Base-by-base conservation (phyloP, 495 filamentous ascomycete species). In the Xylaria curta region DNA sequence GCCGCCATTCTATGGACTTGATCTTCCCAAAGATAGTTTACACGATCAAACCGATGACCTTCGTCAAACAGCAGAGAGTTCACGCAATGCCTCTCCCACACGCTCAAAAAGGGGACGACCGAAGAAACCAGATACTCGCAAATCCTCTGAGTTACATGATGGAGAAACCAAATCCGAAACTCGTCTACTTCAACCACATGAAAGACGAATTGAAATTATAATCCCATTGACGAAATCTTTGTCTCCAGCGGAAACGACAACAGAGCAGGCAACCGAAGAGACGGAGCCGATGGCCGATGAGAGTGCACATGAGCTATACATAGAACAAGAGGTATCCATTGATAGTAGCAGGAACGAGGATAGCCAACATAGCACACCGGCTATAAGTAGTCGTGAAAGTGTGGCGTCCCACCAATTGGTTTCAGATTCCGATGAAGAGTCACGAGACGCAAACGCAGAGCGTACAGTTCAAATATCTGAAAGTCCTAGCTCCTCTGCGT, bases 161-260 rank as follows among this genome's bases (percentile, higher is more conserved):
- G 26, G 26, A 44, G 53, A 62, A 9, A 13, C 46, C 15, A 44
- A 36, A n/a, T 7, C 1, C 40, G 40, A 59, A 60, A 1, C 4
- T 4, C 69, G n/a, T 38, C 0, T 31, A 40, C 62, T 66, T 44
- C 13, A 60, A 66, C 19, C 33, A 38, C 15, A 64, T 53, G 49
- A 66, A 60, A 60, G 53, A 31, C 56, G 69, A 13, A 71, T 71
- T 31, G 69, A 71, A 51, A 54, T 71, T 21, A 21, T 72, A 21
- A 68, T 67, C 17, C 70, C 70, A 31, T 68, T 68, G 44, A 61
- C 42, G 54, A 68, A 56, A 46, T 12, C 21, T 26, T 38, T 62
- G n/a, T 46, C 24, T 7, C 24, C 64, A 66, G 5, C 40, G 24
- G 51, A 66, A 51, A 60, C 6, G 1, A 36, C 12, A 6, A 31